Evolutionary conservation across 371 early-diverging fungal species (phyloP).

Genomic region (Ordospora pajunii): DNA sequence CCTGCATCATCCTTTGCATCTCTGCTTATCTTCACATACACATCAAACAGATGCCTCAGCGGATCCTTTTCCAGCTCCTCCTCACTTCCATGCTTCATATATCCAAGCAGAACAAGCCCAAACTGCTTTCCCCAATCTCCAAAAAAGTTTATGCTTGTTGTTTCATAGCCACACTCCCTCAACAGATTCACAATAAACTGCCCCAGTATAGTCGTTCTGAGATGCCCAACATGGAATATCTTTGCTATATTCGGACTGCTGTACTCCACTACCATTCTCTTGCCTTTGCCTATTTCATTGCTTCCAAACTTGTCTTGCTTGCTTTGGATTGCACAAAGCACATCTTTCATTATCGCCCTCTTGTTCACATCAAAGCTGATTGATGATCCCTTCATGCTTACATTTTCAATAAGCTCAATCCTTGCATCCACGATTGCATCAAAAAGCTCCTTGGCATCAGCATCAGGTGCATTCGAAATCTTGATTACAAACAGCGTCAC

Average conservation of each 20-base stretch:
- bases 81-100: constrained; percentile 70
- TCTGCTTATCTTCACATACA: constrained; percentile 82
- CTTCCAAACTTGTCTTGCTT: constrained; percentile 45
- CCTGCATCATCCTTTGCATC: constrained; percentile 66
- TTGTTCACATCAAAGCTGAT: constrained; percentile 46
- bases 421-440: background rate
- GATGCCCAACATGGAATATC: constrained; percentile 96
- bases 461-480: constrained; percentile 11
- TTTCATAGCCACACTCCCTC: constrained; percentile 74
- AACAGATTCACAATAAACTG: constrained; percentile 76
- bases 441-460: constrained; percentile 10
- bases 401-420: constrained; percentile 14
- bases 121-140: constrained; percentile 99
- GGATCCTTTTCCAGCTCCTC: constrained; percentile 71
- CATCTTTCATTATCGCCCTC: constrained; percentile 11
- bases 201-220: constrained; percentile 92
- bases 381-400: background rate
- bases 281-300: constrained; percentile 63
- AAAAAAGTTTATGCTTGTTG: constrained; percentile 83
- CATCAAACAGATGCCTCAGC: constrained; percentile 80
- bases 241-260: constrained; percentile 97
- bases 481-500: constrained; percentile 41
- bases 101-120: constrained; percentile 86
- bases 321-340: constrained; percentile 22
- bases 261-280: constrained; percentile 77